A percentile compares a stretch with the other conserved stretches of the same genome.
Evolutionary conservation across 1,284 basidiomycete genomes (phyloP).

Genomic region (Cryptococcus jaspeensis): DNA sequence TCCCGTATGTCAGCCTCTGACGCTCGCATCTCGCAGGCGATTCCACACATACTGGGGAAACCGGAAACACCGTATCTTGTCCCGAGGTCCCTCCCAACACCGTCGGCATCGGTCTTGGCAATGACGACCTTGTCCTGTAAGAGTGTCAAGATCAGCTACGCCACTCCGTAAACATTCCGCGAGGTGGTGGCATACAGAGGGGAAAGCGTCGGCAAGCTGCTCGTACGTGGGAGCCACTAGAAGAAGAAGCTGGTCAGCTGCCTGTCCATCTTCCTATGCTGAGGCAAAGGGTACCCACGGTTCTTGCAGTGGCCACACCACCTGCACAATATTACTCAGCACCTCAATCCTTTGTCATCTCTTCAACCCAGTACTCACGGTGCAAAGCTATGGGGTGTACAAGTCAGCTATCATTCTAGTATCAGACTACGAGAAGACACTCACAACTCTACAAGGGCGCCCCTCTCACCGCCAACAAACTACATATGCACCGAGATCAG

Average conservation of each 20-base stretch:
- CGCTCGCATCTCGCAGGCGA: neutral
- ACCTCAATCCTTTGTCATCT: neutral
- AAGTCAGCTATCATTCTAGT: neutral
- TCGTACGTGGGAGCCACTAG: constrained; percentile 84
- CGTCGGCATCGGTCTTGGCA: constrained; percentile 92
- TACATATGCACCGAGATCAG: constrained; percentile 19
- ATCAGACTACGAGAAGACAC: constrained; percentile 46
- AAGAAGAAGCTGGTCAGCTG: constrained; percentile 51
- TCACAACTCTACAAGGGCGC: constrained; percentile 85
- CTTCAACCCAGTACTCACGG: constrained; percentile 31
- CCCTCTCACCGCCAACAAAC: constrained; percentile 68
- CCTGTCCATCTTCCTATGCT: neutral
- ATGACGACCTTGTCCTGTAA: constrained; percentile 72
- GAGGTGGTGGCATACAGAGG: constrained; percentile 35
- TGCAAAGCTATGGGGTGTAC: constrained; percentile 32
- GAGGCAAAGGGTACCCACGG: constrained; percentile 29
- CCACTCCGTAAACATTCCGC: neutral
- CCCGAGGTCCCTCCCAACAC: constrained; percentile 62
- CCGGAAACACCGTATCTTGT: constrained; percentile 71
- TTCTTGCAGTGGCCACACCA: constrained; percentile 56
- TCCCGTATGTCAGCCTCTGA: neutral
- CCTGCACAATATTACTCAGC: constrained; percentile 13
- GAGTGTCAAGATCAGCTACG: constrained; percentile 30
- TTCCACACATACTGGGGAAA: constrained; percentile 70
- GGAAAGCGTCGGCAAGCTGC: constrained; percentile 81